These are phyloP conservation scores for Biscogniauxia marginata DNA, from an alignment of 2,329 filamentous ascomycete species.

Conservation along the genomic window DNA sequence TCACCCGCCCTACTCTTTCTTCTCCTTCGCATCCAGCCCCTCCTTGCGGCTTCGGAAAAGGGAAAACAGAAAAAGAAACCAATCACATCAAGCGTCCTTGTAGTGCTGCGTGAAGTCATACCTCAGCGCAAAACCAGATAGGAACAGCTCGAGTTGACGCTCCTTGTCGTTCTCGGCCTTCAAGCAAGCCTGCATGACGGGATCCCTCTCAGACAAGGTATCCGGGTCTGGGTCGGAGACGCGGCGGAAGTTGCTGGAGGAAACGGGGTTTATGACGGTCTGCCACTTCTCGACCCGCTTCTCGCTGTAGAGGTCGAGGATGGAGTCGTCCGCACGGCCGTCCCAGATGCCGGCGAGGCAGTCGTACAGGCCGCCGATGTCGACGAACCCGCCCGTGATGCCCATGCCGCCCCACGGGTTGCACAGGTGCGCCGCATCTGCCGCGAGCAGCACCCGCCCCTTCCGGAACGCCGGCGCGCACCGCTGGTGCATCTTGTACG, in stretches of 20 bases:
- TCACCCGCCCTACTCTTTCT: neutral
- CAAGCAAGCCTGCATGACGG: slow-evolving; percentile 39
- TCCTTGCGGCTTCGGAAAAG: neutral
- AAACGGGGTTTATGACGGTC: slow-evolving; percentile 43
- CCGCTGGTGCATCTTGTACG: slow-evolving; percentile 62
- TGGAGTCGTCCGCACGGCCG: slow-evolving; percentile 41
- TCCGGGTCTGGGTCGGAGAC: slow-evolving; percentile 41
- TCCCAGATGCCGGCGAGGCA: slow-evolving; percentile 51
- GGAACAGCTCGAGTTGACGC: slow-evolving; percentile 35
- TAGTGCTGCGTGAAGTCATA: slow-evolving; percentile 49
- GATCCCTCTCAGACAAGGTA: slow-evolving; percentile 39
- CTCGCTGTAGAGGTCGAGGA: slow-evolving; percentile 46
- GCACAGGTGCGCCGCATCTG: slow-evolving; percentile 59
- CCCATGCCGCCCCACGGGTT: slow-evolving; percentile 60
- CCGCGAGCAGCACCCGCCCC: slow-evolving; percentile 55
- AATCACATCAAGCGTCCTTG: slow-evolving; percentile 19
- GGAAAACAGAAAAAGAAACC: too few relatives aligned
- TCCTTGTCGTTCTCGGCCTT: slow-evolving; percentile 35
- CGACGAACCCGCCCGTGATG: slow-evolving; percentile 63
- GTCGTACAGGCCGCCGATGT: slow-evolving; percentile 60
- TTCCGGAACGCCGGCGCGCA: slow-evolving; percentile 57
- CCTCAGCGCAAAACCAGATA: slow-evolving; percentile 36
- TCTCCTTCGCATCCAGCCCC: too few relatives aligned
- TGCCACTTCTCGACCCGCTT: slow-evolving; percentile 46
- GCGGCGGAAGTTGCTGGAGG: slow-evolving; percentile 43